Percentiles rank a stretch among this genome's conserved stretches.
phyloP scores from a whole-genome alignment of 495 filamentous ascomycete species.

The Trichocladium uniseriatum region DNA sequence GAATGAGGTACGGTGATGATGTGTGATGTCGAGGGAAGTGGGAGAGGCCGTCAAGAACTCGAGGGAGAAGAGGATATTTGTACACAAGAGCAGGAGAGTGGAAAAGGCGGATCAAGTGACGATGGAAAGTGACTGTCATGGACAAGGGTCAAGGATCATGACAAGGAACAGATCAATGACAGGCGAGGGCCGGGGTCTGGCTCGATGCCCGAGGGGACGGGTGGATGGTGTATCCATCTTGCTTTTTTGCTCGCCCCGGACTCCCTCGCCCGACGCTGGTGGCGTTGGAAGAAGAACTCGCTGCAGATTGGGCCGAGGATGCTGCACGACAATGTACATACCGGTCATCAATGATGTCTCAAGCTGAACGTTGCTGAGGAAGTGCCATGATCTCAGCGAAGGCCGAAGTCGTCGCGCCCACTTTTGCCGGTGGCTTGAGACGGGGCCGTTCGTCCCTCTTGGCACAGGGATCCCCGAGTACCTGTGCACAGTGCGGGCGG shows the following conservation, averaged over 20 bases:
- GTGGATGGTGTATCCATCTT: neutral
- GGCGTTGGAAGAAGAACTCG: neutral
- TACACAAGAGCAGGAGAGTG: slow-evolving; percentile 16
- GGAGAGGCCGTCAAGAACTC: neutral
- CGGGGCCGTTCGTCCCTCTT: slow-evolving; percentile 12
- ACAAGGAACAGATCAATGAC: slow-evolving; percentile 14
- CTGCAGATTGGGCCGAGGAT: slow-evolving; percentile 1
- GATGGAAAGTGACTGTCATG: neutral
- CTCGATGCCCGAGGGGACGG: slow-evolving; percentile 1
- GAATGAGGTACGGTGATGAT: too few relatives aligned
- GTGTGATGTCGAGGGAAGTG: slow-evolving; percentile 5
- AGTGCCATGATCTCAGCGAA: slow-evolving; percentile 13
- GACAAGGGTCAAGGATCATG: slow-evolving; percentile 13
- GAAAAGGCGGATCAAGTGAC: neutral
- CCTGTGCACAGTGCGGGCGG: slow-evolving; percentile 26
- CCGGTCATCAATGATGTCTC: slow-evolving; percentile 9
- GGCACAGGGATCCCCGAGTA: slow-evolving; percentile 12
- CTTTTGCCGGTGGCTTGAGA: slow-evolving; percentile 4
- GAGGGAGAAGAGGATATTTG: slow-evolving; percentile 24
- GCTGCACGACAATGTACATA: neutral
- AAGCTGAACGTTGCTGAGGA: slow-evolving; percentile 4
- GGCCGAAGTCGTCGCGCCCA: slow-evolving; percentile 10
- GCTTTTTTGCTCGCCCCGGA: neutral
- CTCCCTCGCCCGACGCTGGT: neutral
- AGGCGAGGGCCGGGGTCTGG: neutral